phyloP scores from a whole-genome alignment of 2,329 filamentous ascomycete species.

The Endothia cerciana region DNA sequence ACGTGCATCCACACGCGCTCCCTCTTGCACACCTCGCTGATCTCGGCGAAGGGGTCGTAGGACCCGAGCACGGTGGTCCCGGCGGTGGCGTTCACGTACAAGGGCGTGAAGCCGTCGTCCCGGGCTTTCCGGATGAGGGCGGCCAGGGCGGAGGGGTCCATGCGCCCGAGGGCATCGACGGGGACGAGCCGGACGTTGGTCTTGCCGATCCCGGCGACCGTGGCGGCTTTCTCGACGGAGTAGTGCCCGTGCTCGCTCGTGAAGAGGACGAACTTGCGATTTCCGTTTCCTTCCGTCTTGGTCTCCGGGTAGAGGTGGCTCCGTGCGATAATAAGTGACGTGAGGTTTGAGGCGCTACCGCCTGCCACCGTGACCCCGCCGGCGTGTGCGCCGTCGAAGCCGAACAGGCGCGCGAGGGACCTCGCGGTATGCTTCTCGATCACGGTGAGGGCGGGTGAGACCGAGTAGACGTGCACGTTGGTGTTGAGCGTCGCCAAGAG shows the following conservation, averaged over 20 bases:
- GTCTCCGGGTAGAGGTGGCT: constrained; percentile 83
- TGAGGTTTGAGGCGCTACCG: constrained; percentile 82
- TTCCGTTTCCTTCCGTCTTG: constrained; percentile 72
- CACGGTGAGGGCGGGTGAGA: constrained; percentile 84
- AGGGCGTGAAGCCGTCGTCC: constrained; percentile 73
- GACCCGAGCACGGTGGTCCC: constrained; percentile 92
- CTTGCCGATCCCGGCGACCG: constrained; percentile 83
- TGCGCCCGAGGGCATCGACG: constrained; percentile 72
- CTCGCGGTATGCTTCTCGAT: constrained; percentile 84
- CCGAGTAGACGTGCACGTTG: constrained; percentile 92
- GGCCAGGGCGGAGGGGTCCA: constrained; percentile 70
- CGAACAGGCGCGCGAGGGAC: constrained; percentile 75
- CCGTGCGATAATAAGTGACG: constrained; percentile 83
- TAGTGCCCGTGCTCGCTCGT: constrained; percentile 93
- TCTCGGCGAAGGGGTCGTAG: constrained; percentile 77
- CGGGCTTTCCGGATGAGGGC: constrained; percentile 65
- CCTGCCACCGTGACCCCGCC: constrained; percentile 80
- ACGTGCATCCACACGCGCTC: constrained; percentile 89
- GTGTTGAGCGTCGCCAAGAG: constrained; percentile 87
- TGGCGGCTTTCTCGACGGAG: constrained; percentile 91
- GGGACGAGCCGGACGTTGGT: constrained; percentile 73
- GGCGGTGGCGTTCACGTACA: constrained; percentile 95
- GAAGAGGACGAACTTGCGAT: constrained; percentile 76
- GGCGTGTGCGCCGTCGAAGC: constrained; percentile 71
- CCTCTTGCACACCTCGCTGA: constrained; percentile 71